A percentile compares a stretch with the other conserved stretches of the same genome.
Conservation (phyloP, 2,329 filamentous ascomycete genomes). For the Parastagonospora avenae region DNA sequence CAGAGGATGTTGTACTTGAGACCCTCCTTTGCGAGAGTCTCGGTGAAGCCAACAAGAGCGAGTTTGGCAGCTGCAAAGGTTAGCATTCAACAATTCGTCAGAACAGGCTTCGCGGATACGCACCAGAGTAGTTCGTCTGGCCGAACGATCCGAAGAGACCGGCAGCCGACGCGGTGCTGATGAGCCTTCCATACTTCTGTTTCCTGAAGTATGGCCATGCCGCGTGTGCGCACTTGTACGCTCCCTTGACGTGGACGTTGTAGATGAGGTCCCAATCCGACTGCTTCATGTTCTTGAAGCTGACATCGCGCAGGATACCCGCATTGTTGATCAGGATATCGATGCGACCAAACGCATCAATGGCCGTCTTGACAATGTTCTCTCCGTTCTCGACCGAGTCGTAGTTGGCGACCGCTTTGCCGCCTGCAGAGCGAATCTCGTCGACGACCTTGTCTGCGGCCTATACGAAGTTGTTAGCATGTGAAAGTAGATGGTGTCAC, state of each 20-base stretch:
- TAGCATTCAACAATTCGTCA: constrained; percentile 35
- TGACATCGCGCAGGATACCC: constrained; percentile 90
- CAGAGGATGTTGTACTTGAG: constrained; percentile 95
- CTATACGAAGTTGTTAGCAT: constrained; percentile 49
- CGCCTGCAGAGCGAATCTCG: constrained; percentile 84
- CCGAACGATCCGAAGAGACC: constrained; percentile 96
- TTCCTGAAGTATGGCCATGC: constrained; percentile 98
- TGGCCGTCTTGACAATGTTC: constrained; percentile 88
- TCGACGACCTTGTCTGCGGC: constrained; percentile 82
- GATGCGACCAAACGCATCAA: constrained; percentile 81
- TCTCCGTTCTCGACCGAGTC: constrained; percentile 93
- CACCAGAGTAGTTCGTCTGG: constrained; percentile 90
- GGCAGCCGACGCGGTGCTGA: constrained; percentile 96
- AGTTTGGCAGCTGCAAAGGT: constrained; percentile 76
- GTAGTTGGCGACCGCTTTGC: constrained; percentile 97
- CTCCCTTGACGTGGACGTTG: constrained; percentile 88
- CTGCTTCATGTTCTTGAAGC: constrained; percentile 99
- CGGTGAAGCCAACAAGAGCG: constrained; percentile 93
- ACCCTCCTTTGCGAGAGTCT: constrained; percentile 97
- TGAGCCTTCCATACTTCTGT: constrained; percentile 96
- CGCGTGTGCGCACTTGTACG: constrained; percentile 93
- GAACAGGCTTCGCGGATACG: constrained; percentile 13
- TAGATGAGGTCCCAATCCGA: constrained; percentile 95
- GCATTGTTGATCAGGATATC: constrained; percentile 98
- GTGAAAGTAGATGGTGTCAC: too few species aligned